phyloP scores from a whole-genome alignment of 2,329 filamentous ascomycete genomes.

The Ophiocordyceps camponoti-leonardi region DNA sequence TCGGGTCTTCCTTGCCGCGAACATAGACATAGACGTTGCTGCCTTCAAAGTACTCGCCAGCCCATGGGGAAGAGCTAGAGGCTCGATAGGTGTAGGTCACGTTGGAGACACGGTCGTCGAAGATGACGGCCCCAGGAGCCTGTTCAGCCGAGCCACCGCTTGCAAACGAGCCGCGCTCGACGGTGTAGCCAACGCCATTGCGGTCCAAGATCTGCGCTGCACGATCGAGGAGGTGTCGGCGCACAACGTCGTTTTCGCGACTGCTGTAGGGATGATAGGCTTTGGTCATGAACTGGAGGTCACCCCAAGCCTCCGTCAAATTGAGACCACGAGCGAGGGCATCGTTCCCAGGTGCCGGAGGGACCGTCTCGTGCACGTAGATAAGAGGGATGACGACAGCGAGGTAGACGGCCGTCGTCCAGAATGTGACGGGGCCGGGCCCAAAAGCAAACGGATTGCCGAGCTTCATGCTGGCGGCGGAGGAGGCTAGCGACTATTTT shows the following conservation, averaged over 20 bases:
- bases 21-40: slow-evolving; percentile 89
- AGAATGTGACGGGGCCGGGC: slow-evolving; percentile 65
- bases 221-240: slow-evolving; percentile 55
- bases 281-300: slow-evolving; percentile 58
- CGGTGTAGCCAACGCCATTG: slow-evolving; percentile 34
- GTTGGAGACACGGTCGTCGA: slow-evolving; percentile 67
- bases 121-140: slow-evolving; percentile 38
- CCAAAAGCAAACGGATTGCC: slow-evolving; percentile 56
- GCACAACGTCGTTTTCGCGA: slow-evolving; percentile 62
- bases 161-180: slow-evolving; percentile 18
- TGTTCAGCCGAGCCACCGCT: neutral
- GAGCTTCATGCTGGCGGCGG: slow-evolving; percentile 10
- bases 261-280: slow-evolving; percentile 83
- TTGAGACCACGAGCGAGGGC: slow-evolving; percentile 46
- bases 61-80: slow-evolving; percentile 7
- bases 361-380: slow-evolving; percentile 59
- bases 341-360: slow-evolving; percentile 38
- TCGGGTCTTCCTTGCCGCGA: slow-evolving; percentile 58
- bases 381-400: slow-evolving; percentile 58
- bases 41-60: slow-evolving; percentile 70
- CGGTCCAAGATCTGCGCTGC: slow-evolving; percentile 51
- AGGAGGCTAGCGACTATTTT: neutral
- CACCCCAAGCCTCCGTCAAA: slow-evolving; percentile 70
- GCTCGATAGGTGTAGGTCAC: slow-evolving; percentile 37
- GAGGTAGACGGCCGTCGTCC: slow-evolving; percentile 60